Evolutionary conservation across 1,284 basidiomycete genomes (phyloP).

Genomic region (Porodaedalea pini): DNA sequence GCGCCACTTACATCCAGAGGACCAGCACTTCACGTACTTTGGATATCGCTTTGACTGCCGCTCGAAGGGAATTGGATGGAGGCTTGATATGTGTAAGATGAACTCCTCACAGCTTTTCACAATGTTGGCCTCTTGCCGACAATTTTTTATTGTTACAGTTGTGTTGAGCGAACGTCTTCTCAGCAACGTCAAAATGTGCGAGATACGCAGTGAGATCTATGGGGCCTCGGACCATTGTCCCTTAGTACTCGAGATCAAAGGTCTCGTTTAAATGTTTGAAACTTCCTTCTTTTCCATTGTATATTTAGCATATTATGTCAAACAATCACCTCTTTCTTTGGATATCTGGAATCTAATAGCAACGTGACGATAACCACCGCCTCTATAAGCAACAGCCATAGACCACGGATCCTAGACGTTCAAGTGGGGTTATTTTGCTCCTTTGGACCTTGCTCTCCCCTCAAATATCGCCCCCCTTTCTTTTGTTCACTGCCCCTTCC

Average conservation of each 20-base stretch:
- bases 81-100: constrained; percentile 77
- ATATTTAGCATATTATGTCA: neutral
- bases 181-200: constrained; percentile 66
- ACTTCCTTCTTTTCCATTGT: neutral
- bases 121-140: constrained; percentile 10
- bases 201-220: constrained; percentile 80
- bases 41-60: constrained; percentile 82
- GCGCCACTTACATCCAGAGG: constrained; percentile 70
- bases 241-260: constrained; percentile 62
- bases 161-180: constrained; percentile 66
- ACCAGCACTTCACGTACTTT: constrained; percentile 78
- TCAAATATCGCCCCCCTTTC: too few relatives aligned
- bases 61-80: constrained; percentile 81
- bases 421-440: too few relatives aligned
- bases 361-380: neutral
- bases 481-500: neutral
- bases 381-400: too few relatives aligned
- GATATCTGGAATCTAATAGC: neutral
- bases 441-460: neutral
- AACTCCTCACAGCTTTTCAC: neutral
- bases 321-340: neutral
- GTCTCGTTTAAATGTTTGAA: neutral
- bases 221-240: constrained; percentile 85
- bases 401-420: too few relatives aligned
- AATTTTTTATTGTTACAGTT: constrained; percentile 41